Conservation (phyloP, 805 yeast genomes). For the Kuraishia ogatae region DNA sequence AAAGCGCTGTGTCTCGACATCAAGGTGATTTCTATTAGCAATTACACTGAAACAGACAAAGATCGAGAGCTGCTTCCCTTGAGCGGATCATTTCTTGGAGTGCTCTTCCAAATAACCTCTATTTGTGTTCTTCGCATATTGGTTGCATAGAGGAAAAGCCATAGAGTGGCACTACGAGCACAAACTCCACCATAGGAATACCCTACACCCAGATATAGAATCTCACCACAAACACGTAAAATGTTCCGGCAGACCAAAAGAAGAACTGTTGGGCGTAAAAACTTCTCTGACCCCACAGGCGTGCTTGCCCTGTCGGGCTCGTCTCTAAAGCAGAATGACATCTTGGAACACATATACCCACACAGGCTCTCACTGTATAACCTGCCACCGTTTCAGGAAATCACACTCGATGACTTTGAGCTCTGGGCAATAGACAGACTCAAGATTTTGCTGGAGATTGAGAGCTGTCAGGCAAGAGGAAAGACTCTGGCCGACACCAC, state of each 20-base stretch:
- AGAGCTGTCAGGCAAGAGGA: constrained; percentile 60
- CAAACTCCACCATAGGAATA: too few relatives aligned
- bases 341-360: constrained; percentile 34
- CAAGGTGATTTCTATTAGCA: too few relatives aligned
- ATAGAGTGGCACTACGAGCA: too few relatives aligned
- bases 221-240: background rate
- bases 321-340: constrained; percentile 23
- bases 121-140: too few relatives aligned
- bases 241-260: constrained; percentile 74
- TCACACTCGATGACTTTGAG: constrained; percentile 89
- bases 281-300: constrained; percentile 29
- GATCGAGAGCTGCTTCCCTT: too few relatives aligned
- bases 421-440: constrained; percentile 92
- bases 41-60: too few relatives aligned
- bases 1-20: too few relatives aligned
- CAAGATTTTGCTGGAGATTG: constrained; percentile 76
- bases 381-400: constrained; percentile 72
- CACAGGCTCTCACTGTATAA: constrained; percentile 68
- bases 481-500: constrained; percentile 60
- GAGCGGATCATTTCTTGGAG: too few relatives aligned
- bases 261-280: constrained; percentile 65
- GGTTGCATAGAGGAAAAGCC: too few relatives aligned
- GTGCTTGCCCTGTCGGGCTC: constrained; percentile 18
- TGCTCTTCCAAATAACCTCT: too few relatives aligned
- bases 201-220: too few relatives aligned